Evolutionary conservation across 2,329 filamentous ascomycete genomes (phyloP).

Genomic region (Amauroascus verrucosus): DNA sequence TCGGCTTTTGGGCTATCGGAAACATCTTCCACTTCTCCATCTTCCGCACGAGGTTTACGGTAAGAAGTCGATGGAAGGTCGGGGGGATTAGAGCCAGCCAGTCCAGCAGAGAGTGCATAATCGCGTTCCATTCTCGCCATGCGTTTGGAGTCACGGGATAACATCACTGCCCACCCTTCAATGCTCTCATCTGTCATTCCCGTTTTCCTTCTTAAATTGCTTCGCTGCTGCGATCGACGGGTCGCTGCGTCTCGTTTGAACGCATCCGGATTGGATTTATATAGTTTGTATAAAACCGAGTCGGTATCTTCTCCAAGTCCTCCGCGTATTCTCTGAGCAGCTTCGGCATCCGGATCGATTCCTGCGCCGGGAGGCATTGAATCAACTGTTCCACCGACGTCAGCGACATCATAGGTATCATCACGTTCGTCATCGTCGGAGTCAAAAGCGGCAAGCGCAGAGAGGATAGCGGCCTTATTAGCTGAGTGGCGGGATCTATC

Average conservation of each 20-base stretch:
- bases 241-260: slow-evolving; percentile 66
- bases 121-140: slow-evolving; percentile 60
- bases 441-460: slow-evolving; percentile 80
- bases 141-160: slow-evolving; percentile 60
- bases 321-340: slow-evolving; percentile 32
- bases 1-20: slow-evolving; percentile 41
- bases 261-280: slow-evolving; percentile 51
- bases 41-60: slow-evolving; percentile 28
- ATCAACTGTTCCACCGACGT: slow-evolving; percentile 84
- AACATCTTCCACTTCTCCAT: slow-evolving; percentile 40
- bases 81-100: slow-evolving; percentile 40
- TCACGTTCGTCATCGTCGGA: slow-evolving; percentile 92
- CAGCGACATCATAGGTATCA: slow-evolving; percentile 87
- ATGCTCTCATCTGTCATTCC: slow-evolving; percentile 89
- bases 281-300: slow-evolving; percentile 62
- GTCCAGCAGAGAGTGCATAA: slow-evolving; percentile 54
- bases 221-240: slow-evolving; percentile 53
- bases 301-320: slow-evolving; percentile 38
- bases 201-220: slow-evolving; percentile 60
- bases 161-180: slow-evolving; percentile 88
- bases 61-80: slow-evolving; percentile 58
- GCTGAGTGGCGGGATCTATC: slow-evolving; percentile 53
- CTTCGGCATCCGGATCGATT: slow-evolving; percentile 46
- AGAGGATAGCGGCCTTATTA: slow-evolving; percentile 76
- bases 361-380: slow-evolving; percentile 39